phyloP scores from a whole-genome alignment of 768 basidiomycete genomes.

The Polyporus arcularius region DNA sequence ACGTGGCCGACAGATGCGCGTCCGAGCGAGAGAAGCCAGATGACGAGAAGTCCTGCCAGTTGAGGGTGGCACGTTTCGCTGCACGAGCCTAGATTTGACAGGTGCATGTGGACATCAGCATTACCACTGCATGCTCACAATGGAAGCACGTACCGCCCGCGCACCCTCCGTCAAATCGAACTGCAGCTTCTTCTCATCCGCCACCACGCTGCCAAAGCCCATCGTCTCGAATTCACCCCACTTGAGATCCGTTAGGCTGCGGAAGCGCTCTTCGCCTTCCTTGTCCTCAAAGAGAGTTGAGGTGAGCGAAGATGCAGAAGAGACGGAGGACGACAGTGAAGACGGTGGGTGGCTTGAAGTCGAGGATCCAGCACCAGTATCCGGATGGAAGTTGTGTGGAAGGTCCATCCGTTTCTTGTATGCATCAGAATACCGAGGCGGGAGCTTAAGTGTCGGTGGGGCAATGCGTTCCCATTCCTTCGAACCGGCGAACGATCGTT shows the following conservation, averaged over 20 bases:
- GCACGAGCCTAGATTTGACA: conserved; percentile 49
- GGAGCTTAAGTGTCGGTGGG: conserved; percentile 57
- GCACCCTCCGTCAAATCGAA: conserved; percentile 94
- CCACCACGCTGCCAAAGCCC: conserved; percentile 66
- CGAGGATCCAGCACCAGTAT: conserved; percentile 29
- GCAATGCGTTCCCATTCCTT: conserved; percentile 81
- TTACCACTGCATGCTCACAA: conserved; percentile 4
- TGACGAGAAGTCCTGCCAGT: conserved; percentile 88
- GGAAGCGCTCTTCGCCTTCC: conserved; percentile 68
- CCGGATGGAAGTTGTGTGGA: conserved; percentile 58
- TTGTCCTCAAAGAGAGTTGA: conserved; percentile 34
- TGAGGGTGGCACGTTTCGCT: conserved; percentile 79
- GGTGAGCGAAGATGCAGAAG: conserved; percentile 40
- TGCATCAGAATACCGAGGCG: conserved; percentile 71
- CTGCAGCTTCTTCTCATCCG: conserved; percentile 71
- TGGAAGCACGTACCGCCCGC: conserved; percentile 53
- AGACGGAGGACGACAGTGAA: conserved; percentile 35
- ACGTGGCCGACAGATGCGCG: conserved; percentile 71
- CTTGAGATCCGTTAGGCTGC: conserved; percentile 79
- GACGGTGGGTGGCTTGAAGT: conserved; percentile 37
- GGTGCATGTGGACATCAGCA: background rate
- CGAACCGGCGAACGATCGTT: conserved; percentile 54
- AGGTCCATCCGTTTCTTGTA: conserved; percentile 80
- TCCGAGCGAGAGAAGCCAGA: conserved; percentile 83
- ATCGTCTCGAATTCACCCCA: conserved; percentile 91